These are phyloP conservation scores for Cryptosporidium muris DNA, from an alignment of 169 alveolate species.

Conservation along the genomic window DNA sequence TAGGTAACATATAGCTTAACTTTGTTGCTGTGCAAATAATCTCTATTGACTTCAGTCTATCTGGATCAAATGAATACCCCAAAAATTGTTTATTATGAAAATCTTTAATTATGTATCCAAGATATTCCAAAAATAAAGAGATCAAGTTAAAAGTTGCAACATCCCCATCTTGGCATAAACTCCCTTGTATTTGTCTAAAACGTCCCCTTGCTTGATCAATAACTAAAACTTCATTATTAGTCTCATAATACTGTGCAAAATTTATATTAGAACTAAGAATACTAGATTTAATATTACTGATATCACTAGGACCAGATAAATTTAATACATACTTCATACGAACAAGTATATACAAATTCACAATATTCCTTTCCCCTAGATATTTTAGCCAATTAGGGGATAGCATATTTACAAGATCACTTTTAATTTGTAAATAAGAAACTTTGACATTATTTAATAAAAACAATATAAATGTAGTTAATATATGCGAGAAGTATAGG, in stretches of 20 bases:
- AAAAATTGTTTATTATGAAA: too few relatives aligned
- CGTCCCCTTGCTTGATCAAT: conserved; percentile 48
- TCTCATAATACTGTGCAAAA: conserved; percentile 6
- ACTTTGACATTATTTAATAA: background rate
- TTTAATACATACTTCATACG: background rate
- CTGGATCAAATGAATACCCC: too few relatives aligned
- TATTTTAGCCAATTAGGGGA: background rate
- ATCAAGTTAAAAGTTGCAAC: background rate
- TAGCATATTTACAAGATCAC: background rate
- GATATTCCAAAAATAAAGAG: too few relatives aligned
- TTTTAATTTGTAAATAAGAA: background rate
- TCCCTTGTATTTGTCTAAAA: conserved; percentile 1
- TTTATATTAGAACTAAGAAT: background rate
- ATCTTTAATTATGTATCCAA: too few relatives aligned
- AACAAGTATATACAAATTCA: background rate
- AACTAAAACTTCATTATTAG: conserved; percentile 8
- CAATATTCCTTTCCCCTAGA: conserved; percentile 20
- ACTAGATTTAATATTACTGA: background rate
- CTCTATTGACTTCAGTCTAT: too few relatives aligned
- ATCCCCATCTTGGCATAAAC: background rate
- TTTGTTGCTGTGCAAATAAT: too few relatives aligned
- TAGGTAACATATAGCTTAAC: too few relatives aligned
- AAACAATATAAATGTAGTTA: too few relatives aligned
- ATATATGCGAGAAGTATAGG: background rate
- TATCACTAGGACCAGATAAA: background rate